These are phyloP conservation scores for Epipyxis sp. DNA, from an alignment of 108 stramenopile genomes.

Conservation along the genomic window DNA sequence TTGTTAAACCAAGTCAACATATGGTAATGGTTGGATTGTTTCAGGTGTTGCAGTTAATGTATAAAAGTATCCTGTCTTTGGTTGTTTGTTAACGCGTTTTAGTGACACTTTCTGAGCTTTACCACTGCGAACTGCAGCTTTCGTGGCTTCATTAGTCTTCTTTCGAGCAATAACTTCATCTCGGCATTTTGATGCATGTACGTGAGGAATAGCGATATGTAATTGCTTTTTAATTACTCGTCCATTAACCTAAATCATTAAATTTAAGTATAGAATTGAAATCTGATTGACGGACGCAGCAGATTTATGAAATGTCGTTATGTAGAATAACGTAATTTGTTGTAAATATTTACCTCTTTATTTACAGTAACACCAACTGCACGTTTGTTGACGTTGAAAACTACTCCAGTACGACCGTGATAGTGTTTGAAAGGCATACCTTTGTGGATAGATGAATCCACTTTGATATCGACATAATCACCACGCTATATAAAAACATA, in stretches of 20 bases:
- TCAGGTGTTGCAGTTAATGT: constrained; percentile 39
- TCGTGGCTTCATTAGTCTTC: constrained; percentile 54
- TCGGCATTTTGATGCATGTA: constrained; percentile 88
- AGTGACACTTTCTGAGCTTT: constrained; percentile 46
- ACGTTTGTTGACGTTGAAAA: constrained; percentile 97
- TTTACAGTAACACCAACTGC: constrained; percentile 94
- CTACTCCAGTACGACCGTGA: constrained; percentile 98
- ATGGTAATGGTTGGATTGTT: constrained; percentile 57
- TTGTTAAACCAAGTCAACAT: constrained; percentile 58
- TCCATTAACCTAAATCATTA: too few relatives aligned
- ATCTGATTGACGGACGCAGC: not conserved
- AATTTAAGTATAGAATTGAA: not conserved
- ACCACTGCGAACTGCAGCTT: constrained; percentile 41
- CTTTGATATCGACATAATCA: constrained; percentile 98
- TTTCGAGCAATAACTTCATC: constrained; percentile 75
- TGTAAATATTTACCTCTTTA: constrained; percentile 94
- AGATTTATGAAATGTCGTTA: not conserved
- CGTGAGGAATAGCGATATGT: constrained; percentile 97
- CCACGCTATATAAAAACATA: constrained; percentile 65
- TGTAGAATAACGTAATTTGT: constrained; percentile 28
- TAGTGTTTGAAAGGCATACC: constrained; percentile 99
- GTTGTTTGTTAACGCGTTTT: constrained; percentile 88
- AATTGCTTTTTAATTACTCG: constrained; percentile 96
- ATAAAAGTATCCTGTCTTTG: constrained; percentile 88
- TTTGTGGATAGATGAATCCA: constrained; percentile 94